phyloP scores from a whole-genome alignment of 2,329 filamentous ascomycete species.

The Coniochaeta prunicola region DNA sequence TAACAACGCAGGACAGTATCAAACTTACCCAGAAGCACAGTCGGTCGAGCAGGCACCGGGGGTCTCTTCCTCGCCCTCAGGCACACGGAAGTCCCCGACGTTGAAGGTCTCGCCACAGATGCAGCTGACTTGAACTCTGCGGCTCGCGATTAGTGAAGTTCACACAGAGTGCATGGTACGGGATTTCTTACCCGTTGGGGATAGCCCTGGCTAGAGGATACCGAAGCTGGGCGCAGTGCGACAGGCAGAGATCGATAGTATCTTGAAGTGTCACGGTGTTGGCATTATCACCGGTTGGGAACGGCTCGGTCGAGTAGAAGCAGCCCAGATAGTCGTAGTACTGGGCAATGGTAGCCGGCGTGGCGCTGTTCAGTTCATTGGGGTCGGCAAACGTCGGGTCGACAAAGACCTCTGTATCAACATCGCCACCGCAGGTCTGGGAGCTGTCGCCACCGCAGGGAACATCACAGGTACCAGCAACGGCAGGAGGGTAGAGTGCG shows the following conservation, averaged over 20 bases:
- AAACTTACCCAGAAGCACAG: neutral
- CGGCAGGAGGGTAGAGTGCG: neutral
- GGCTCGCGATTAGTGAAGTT: too few relatives aligned
- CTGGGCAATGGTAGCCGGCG: neutral
- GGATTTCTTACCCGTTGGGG: neutral
- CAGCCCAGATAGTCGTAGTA: conserved; percentile 19
- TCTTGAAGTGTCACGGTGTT: conserved; percentile 2
- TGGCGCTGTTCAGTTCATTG: neutral
- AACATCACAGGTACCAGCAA: conserved; percentile 2
- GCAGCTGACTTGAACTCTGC: neutral
- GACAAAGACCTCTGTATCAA: conserved; percentile 15
- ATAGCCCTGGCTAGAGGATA: conserved; percentile 9
- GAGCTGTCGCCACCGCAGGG: conserved; percentile 16
- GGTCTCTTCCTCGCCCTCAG: neutral
- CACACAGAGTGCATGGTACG: neutral
- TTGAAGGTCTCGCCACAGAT: neutral
- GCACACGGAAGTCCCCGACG: neutral
- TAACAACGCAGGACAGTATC: neutral
- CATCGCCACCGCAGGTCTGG: conserved; percentile 18
- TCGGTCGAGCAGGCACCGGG: neutral
- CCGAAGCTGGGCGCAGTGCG: conserved; percentile 8
- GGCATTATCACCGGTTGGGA: conserved; percentile 8
- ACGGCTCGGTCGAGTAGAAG: conserved; percentile 11
- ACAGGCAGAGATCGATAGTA: conserved; percentile 7
- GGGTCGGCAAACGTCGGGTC: conserved; percentile 18